Percentiles rank a stretch among this genome's conserved stretches.
phyloP scores from a whole-genome alignment of 495 filamentous ascomycete species.

The Choiromyces venosus region DNA sequence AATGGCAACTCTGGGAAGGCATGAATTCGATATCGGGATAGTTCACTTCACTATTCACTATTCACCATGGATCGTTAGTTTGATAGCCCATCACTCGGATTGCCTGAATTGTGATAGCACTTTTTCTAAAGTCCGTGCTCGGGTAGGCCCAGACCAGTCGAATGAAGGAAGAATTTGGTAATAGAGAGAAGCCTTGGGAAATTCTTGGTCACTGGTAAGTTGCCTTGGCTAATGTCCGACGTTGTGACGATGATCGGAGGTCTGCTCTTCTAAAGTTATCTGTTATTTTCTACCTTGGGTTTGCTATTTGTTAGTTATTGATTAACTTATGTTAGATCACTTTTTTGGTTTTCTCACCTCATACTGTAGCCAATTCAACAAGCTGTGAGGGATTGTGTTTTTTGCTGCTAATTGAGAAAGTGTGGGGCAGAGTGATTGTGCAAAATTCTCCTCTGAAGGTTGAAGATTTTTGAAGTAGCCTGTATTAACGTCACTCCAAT shows the following conservation, averaged over 20 bases:
- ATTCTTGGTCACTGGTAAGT: background rate
- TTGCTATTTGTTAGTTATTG: background rate
- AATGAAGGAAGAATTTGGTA: background rate
- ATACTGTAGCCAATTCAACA: background rate
- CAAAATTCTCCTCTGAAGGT: background rate
- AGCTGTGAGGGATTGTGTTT: background rate
- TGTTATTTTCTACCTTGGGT: background rate
- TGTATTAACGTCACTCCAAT: background rate
- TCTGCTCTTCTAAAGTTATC: background rate
- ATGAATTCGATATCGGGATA: background rate
- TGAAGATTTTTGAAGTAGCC: background rate
- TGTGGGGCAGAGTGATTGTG: background rate
- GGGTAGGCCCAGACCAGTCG: background rate
- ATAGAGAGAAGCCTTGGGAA: background rate
- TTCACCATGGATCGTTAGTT: background rate
- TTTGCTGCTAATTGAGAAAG: background rate
- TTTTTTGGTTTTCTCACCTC: background rate
- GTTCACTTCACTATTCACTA: background rate
- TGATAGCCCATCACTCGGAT: background rate
- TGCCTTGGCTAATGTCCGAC: background rate
- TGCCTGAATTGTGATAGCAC: background rate
- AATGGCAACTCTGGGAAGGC: background rate
- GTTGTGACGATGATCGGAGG: background rate
- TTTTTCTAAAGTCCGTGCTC: background rate
- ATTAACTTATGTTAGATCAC: background rate